phyloP scores from a whole-genome alignment of 257 asterid species.

The Penstemon davidsonii region DNA sequence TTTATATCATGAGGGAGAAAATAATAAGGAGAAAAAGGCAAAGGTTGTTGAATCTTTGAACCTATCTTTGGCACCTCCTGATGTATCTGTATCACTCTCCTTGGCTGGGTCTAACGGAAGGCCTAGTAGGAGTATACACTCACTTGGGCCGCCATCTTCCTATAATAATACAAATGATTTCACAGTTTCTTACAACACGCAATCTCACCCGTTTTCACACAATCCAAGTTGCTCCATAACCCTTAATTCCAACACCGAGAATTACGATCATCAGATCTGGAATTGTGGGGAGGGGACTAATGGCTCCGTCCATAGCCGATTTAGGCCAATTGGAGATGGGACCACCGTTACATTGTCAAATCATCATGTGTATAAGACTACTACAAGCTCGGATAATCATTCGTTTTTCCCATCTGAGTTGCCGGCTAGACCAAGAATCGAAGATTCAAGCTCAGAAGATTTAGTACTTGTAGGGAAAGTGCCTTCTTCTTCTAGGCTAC shows the following conservation, averaged over 20 bases:
- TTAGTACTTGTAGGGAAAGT: slow-evolving; percentile 39
- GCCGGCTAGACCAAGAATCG: slow-evolving; percentile 66
- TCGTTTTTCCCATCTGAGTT: slow-evolving; percentile 82
- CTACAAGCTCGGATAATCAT: slow-evolving; percentile 62
- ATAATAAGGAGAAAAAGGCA: slow-evolving; percentile 61
- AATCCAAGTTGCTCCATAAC: slow-evolving; percentile 92
- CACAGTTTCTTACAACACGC: slow-evolving; percentile 61
- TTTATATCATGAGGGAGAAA: slow-evolving; percentile 47
- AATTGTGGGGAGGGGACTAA: slow-evolving; percentile 93
- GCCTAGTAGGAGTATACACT: slow-evolving; percentile 68
- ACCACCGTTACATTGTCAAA: slow-evolving; percentile 52
- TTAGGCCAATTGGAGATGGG: slow-evolving; percentile 88
- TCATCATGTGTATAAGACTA: slow-evolving; percentile 50
- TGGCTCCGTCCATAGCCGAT: slow-evolving; percentile 85
- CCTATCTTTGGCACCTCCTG: slow-evolving; percentile 78
- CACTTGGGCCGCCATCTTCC: slow-evolving; percentile 64
- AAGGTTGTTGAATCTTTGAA: slow-evolving; percentile 71
- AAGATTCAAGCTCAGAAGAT: slow-evolving; percentile 56
- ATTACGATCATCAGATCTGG: slow-evolving; percentile 76
- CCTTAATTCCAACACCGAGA: slow-evolving; percentile 60
- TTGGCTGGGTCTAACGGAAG: slow-evolving; percentile 74
- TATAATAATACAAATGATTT: slow-evolving; percentile 76
- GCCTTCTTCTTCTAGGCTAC: slow-evolving; percentile 43
- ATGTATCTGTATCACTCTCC: slow-evolving; percentile 76
- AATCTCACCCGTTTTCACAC: slow-evolving; percentile 76